Base-by-base conservation (phyloP, 805 yeast genomes). In the Zygosaccharomyces siamensis region DNA sequence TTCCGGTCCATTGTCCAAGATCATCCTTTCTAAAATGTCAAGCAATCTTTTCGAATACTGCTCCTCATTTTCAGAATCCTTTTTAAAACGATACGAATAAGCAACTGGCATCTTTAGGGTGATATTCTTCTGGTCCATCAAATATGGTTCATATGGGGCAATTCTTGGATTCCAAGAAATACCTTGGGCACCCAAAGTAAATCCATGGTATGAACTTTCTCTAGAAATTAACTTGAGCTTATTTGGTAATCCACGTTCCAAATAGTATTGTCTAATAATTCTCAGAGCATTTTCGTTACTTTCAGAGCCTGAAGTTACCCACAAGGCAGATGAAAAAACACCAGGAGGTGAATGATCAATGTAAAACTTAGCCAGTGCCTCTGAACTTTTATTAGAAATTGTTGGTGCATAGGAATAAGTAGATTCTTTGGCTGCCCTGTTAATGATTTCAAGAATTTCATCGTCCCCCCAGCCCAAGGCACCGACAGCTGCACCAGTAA, bases 281-380 rank as follows among this genome's bases (percentile, higher is more conserved):
- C 79, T 81, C 61, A 82, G 55, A 4, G 84, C 84, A 39, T 81
- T 82, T 61, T 82, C 87, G 61, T 80, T 81, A 35, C 84, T 78
- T 64, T 81, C 87, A 26, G 85, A 72, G 12, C 89, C 89, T 3
- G 84, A 77, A 53, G 79, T 76, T 48, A 77, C 72, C 65, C 83
- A 71, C 40, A 72, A 49, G 18, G 74, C 77, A 30, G 74, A 63
- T 4, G 64, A 51, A 49, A 72, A 73, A 7, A 67, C 72, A 30
- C 64, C 69, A 35, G 64, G 53, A 47, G 74, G 75, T n/a, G 75
- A 70, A 41, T 63, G 59, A 4, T 67, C 70, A 50, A 72, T 64
- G 45, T 70, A 74, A 64, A 68, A 72, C 45, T 69, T 60, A 14
- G 76, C 71, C 43, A 75, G 57, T 5, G 64, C 72, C 51, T 75